Conservation (phyloP, 352 stramenopile species). For the Phytophthora pseudosyringae region DNA sequence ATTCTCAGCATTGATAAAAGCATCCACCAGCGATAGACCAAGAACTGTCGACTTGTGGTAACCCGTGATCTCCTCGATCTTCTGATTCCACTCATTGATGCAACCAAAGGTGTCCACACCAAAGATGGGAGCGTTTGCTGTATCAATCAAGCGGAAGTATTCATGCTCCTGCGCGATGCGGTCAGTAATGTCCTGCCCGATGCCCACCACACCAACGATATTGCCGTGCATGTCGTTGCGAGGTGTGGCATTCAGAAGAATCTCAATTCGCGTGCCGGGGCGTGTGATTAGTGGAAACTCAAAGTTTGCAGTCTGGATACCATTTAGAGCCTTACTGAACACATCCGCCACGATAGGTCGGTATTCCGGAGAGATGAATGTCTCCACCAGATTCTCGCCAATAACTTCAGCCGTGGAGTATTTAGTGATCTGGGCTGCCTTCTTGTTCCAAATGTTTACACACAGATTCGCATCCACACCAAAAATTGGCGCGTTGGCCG, state of each 20-base stretch:
- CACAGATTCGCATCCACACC: slow-evolving; percentile 88
- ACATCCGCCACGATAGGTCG: slow-evolving; percentile 71
- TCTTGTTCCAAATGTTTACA: slow-evolving; percentile 94
- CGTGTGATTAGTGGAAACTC: slow-evolving; percentile 87
- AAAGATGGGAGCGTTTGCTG: slow-evolving; percentile 79
- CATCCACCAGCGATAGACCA: slow-evolving; percentile 63
- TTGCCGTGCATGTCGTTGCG: slow-evolving; percentile 71
- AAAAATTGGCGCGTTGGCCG: slow-evolving; percentile 91
- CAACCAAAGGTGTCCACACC: slow-evolving; percentile 74
- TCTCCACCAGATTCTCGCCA: slow-evolving; percentile 82
- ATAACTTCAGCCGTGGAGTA: slow-evolving; percentile 84
- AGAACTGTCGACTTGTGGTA: slow-evolving; percentile 68
- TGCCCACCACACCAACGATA: slow-evolving; percentile 89
- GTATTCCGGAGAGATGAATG: slow-evolving; percentile 84
- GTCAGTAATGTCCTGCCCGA: slow-evolving; percentile 87
- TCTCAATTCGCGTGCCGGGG: slow-evolving; percentile 74
- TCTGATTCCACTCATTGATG: slow-evolving; percentile 84
- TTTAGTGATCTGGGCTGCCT: slow-evolving; percentile 89
- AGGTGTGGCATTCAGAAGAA: slow-evolving; percentile 78
- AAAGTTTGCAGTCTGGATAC: slow-evolving; percentile 86
- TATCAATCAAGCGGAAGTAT: slow-evolving; percentile 81
- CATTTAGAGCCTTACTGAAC: slow-evolving; percentile 70
- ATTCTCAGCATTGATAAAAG: slow-evolving; percentile 68
- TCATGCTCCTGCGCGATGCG: slow-evolving; percentile 81
- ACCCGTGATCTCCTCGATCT: slow-evolving; percentile 77